Base-by-base conservation (phyloP, 305 asterid species). In the Stenogyne calaminthoides region DNA sequence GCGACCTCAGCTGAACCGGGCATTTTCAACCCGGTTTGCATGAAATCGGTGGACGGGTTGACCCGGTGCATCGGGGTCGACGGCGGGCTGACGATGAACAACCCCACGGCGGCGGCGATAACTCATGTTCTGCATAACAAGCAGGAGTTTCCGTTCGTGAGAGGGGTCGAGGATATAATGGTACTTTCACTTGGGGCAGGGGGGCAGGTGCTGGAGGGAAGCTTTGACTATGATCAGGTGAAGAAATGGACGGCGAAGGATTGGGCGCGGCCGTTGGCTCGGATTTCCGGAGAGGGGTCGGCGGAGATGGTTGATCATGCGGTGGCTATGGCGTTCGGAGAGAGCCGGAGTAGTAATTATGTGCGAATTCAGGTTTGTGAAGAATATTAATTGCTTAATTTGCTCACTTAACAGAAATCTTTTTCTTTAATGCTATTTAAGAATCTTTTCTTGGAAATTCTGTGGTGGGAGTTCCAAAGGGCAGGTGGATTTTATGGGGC, bases 271-370 rank as follows among this genome's bases (percentile, higher is more conserved):
- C 98, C 98, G 5, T 49, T 93, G 87, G 91, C 95, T 57, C 89
- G 97, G n/a, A 91, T 93, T 34, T 84, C 93, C 52, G 88, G 91
- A 29, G 96, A 91, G 72, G 90, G 97, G 49, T 83, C 96, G 49
- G 93, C 98, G 37, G 98, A 93, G 83, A 70, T 93, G 70, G 93
- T 88, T 18, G 98, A 93, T 81, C 98, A 89, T 76, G 90, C 97
- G 72, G 96, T 95, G 60, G 94, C 98, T 22, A 88, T 92, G 97
- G 96, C 99, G 25, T 95, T 90, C 61, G 97, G 97, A 19, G 89
- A 82, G 44, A 69, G 81, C 80, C 91, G 97, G 52, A 86, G 85
- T 65, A 80, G 84, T 79, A 92, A 89, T 77, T 95, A 95, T 71
- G 95, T 92, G 57, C 92, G 99, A 2, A 72, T 95, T 76, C 99